Evolutionary conservation across 305 asterid genomes (phyloP).

Genomic region (Andrographis paniculata): DNA sequence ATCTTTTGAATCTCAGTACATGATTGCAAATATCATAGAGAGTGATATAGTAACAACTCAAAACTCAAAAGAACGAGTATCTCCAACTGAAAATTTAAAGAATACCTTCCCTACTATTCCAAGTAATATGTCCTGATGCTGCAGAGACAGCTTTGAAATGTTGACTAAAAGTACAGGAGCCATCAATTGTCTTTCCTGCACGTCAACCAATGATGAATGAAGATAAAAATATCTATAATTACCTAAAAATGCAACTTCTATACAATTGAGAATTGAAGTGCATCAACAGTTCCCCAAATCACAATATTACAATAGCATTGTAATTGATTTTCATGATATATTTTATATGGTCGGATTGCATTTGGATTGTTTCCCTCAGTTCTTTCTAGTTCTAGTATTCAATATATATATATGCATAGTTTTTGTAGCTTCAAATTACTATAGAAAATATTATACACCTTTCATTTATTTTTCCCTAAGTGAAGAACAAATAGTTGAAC

Average conservation of each 20-base stretch:
- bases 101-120: constrained; percentile 69
- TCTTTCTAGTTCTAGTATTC: background rate
- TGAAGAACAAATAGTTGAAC: background rate
- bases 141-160: constrained; percentile 73
- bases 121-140: constrained; percentile 82
- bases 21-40: constrained; percentile 8
- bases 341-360: background rate
- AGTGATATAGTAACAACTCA: constrained; percentile 1
- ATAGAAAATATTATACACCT: no score
- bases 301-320: background rate
- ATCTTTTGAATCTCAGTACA: constrained; percentile 7
- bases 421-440: no score
- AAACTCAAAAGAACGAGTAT: no score
- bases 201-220: constrained; percentile 14
- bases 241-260: constrained; percentile 4
- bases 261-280: no score
- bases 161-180: constrained; percentile 54
- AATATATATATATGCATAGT: background rate
- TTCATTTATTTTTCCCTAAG: background rate
- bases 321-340: background rate
- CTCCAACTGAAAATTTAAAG: constrained; percentile 16
- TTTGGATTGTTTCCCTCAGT: background rate
- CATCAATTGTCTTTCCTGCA: constrained; percentile 68
- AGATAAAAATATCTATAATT: constrained; percentile 1
- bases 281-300: no score